Conservation (phyloP, 352 stramenopile species). For the Phytopythium mirpurense region DNA sequence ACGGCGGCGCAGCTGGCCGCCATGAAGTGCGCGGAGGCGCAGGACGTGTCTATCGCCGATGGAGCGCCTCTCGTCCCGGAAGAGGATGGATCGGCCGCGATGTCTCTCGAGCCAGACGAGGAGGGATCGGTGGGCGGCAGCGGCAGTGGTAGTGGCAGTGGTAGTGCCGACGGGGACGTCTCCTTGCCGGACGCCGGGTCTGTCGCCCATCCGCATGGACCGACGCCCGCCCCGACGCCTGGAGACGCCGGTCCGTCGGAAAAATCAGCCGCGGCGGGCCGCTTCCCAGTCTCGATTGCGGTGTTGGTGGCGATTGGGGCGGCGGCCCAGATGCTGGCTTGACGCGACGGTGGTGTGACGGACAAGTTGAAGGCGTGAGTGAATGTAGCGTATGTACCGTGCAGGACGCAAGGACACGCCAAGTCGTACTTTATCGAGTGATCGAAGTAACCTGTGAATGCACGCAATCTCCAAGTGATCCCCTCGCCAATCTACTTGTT, state of each 20-base stretch:
- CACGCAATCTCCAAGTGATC: not conserved
- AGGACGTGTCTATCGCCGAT: not conserved
- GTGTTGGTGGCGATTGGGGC: not conserved
- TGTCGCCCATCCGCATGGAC: not conserved
- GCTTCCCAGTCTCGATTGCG: not conserved
- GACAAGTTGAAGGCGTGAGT: not conserved
- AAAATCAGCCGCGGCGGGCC: not conserved
- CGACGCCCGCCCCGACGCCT: not conserved
- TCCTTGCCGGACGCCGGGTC: not conserved
- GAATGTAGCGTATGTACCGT: not conserved
- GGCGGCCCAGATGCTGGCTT: not conserved
- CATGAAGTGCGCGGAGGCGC: constrained; percentile 30
- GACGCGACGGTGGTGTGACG: not conserved
- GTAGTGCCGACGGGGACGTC: not conserved
- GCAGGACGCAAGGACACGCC: not conserved
- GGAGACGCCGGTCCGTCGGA: not conserved
- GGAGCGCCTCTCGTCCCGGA: not conserved
- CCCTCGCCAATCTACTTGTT: too few species aligned
- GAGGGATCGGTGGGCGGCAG: not conserved
- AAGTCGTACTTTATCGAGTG: not conserved
- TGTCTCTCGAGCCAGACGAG: not conserved
- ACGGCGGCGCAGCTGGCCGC: constrained; percentile 20
- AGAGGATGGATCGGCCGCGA: not conserved
- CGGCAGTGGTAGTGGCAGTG: not conserved
- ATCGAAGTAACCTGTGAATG: not conserved